Evolutionary conservation across 1,139 yeast genomes (phyloP).

Genomic region (Lodderomyces margitis): DNA sequence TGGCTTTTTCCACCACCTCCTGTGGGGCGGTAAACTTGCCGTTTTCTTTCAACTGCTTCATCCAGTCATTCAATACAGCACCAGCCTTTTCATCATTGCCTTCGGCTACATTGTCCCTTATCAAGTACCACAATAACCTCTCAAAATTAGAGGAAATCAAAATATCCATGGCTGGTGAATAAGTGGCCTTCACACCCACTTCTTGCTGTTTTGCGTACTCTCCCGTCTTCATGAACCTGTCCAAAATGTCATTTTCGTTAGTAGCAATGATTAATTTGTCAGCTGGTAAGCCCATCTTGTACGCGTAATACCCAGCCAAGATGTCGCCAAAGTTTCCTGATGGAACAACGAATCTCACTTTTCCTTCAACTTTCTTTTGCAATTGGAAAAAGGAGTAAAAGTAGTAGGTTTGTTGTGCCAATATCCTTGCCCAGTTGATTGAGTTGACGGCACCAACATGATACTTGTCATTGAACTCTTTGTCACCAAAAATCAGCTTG

Average conservation of each 20-base stretch:
- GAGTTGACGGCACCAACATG: conserved; percentile 98
- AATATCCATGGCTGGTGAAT: conserved; percentile 98
- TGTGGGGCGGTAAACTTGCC: conserved; percentile 77
- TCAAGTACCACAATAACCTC: conserved; percentile 91
- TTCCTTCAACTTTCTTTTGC: conserved; percentile 39
- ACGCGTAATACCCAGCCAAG: conserved; percentile 93
- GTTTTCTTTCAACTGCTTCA: conserved; percentile 68
- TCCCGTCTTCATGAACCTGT: conserved; percentile 87
- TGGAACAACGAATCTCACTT: conserved; percentile 87
- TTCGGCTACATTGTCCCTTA: conserved; percentile 62
- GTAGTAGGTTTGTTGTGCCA: conserved; percentile 96
- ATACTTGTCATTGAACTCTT: conserved; percentile 79
- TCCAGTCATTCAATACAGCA: conserved; percentile 66
- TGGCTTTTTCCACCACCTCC: conserved; percentile 64
- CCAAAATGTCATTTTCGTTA: conserved; percentile 89
- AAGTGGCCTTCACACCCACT: conserved; percentile 73
- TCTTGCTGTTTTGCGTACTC: conserved; percentile 66
- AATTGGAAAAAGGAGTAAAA: conserved; percentile 87
- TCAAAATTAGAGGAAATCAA: conserved; percentile 93
- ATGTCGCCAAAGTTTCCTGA: conserved; percentile 98
- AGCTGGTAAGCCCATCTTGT: conserved; percentile 91
- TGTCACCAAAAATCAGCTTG: conserved; percentile 88
- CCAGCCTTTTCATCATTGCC: conserved; percentile 72
- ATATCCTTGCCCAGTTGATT: conserved; percentile 97
- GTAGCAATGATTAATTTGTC: conserved; percentile 90